Base-by-base conservation (phyloP, 805 yeast species). In the Wickerhamiella hasegawae region DNA sequence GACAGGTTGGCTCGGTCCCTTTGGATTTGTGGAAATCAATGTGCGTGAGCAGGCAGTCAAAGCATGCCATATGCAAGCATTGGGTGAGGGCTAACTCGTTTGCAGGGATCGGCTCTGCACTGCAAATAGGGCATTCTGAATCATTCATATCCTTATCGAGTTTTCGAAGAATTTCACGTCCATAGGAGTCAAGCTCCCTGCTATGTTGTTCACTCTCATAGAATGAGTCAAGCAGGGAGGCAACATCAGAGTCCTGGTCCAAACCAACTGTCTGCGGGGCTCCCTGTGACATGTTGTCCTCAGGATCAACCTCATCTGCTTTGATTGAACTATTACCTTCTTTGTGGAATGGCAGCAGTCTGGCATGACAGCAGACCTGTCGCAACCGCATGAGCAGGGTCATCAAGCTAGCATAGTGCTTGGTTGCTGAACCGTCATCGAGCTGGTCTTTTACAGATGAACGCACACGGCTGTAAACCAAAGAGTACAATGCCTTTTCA, bases 291-390 rank as follows among this genome's bases (percentile, higher is more conserved):
- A 11, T 22, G 28, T 10, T 25, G 19, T 28, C 31, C 6, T 12
- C 19, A 28, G 31, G n/a, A 18, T n/a, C 31, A 28, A n/a, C 19
- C 6, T 16, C 19, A 4, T n/a, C 10, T 9, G n/a, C 31, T 14
- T 28, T 19, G 19, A 5, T 16, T 5, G 9, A 15, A 9, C 10
- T 6, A 11, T 5, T 4, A 5, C n/a, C 10, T 5, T 16, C 31
- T 6, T 28, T 28, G 19, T 28, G 31, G 10, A 14, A 28, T 5
- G 67, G 65, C 1, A 84, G 67, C 38, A 85, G 59, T 36, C 71
- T 71, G 14, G 77, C 66, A 52, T 87, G 95, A 49, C 94, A 83
- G 52, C 96, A 87, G 0, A 78, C 69, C 52, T 87, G 97, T 40
- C 97, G 65, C 26, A 87, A 62, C 37, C 97, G 63, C 42, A 87